Evolutionary conservation across 2,329 filamentous ascomycete species (phyloP).

Genomic region (Clarireedia sp.): DNA sequence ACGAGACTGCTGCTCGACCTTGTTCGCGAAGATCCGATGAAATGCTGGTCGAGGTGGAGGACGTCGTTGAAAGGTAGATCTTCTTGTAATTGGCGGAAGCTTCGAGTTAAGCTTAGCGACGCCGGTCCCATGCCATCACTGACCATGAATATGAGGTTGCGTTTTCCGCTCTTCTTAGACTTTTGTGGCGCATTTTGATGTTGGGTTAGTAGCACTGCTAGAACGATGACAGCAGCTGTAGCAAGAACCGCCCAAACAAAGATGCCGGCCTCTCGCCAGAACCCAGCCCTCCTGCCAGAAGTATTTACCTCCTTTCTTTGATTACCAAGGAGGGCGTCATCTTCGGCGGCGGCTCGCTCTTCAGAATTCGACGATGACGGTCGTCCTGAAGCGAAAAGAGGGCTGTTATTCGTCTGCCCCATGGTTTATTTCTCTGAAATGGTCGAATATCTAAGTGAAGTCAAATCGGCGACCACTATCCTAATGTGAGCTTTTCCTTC

Average conservation of each 20-base stretch:
- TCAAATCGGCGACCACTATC: no score
- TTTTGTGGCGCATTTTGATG: slow-evolving; percentile 32
- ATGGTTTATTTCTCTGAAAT: background rate
- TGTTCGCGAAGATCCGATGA: slow-evolving; percentile 85
- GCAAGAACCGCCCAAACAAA: slow-evolving; percentile 79
- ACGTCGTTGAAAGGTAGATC: slow-evolving; percentile 67
- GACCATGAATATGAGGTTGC: slow-evolving; percentile 98
- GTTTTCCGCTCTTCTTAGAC: slow-evolving; percentile 52
- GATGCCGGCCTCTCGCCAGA: slow-evolving; percentile 66
- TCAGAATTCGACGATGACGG: slow-evolving; percentile 49
- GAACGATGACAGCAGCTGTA: slow-evolving; percentile 68
- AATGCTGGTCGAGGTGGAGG: slow-evolving; percentile 74
- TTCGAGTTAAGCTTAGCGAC: slow-evolving; percentile 76
- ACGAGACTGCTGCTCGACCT: slow-evolving; percentile 77
- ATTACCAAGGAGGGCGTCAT: slow-evolving; percentile 31
- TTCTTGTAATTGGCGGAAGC: slow-evolving; percentile 70
- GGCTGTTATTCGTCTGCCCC: slow-evolving; percentile 21
- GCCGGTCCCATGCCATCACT: slow-evolving; percentile 98
- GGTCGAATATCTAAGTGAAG: background rate
- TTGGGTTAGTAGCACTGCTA: slow-evolving; percentile 74
- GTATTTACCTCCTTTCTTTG: slow-evolving; percentile 21
- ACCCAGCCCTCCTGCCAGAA: slow-evolving; percentile 37
- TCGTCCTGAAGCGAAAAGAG: slow-evolving; percentile 32
- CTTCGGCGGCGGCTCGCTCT: slow-evolving; percentile 42
- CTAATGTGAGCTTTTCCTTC: background rate